Evolutionary conservation across 2,329 filamentous ascomycete genomes (phyloP).

Genomic region (Coniochaeta pulveracea): DNA sequence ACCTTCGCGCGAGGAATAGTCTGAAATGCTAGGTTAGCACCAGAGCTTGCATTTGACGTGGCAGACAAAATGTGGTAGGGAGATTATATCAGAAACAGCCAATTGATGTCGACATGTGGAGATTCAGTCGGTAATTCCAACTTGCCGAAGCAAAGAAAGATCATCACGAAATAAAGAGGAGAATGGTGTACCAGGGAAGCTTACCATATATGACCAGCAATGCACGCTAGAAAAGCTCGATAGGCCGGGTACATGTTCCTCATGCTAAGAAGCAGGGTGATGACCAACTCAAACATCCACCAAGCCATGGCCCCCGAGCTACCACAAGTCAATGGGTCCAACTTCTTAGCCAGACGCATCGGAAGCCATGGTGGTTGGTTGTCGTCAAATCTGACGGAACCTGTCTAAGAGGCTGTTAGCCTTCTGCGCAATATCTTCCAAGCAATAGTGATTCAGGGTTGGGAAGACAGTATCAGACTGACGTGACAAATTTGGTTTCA

Average conservation of each 20-base stretch:
- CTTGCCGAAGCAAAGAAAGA: conserved; percentile 57
- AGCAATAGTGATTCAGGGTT: conserved; percentile 8
- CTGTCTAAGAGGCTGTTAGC: conserved; percentile 4
- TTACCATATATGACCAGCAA: conserved; percentile 9
- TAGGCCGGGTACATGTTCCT: too few species aligned
- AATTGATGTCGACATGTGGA: conserved; percentile 72
- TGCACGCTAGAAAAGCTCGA: not conserved
- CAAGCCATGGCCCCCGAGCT: too few species aligned
- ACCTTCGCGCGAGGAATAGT: conserved; percentile 8
- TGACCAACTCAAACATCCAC: too few species aligned
- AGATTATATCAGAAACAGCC: conserved; percentile 65
- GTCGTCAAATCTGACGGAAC: too few species aligned
- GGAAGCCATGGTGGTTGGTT: too few species aligned
- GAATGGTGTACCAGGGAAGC: conserved; percentile 3
- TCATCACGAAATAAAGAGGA: conserved; percentile 42
- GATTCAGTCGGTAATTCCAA: conserved; percentile 96
- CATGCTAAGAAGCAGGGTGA: not conserved
- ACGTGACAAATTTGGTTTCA: conserved; percentile 82
- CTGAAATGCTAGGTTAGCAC: too few species aligned
- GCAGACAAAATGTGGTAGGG: conserved; percentile 11
- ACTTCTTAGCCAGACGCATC: too few species aligned
- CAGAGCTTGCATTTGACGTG: too few species aligned
- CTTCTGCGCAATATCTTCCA: not conserved
- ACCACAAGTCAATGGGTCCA: too few species aligned
- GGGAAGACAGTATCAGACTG: conserved; percentile 60